Conservation (phyloP, 306 rosid species). For the Cyamopsis tetragonoloba region DNA sequence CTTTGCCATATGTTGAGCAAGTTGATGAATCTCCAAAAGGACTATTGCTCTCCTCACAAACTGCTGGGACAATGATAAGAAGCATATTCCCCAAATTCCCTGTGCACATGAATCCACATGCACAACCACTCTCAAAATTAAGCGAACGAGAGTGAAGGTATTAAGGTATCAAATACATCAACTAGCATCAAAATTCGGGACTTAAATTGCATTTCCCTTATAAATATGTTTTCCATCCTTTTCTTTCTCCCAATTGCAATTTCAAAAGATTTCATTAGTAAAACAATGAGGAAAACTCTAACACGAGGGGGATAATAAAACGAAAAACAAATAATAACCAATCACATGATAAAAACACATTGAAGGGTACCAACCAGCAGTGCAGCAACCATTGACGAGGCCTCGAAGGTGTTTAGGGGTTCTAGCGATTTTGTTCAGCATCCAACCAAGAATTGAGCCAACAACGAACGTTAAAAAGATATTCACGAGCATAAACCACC, state of each 20-base stretch:
- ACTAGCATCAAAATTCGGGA: neutral
- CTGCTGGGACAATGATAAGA: slow-evolving; percentile 27
- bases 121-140: neutral
- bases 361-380: neutral
- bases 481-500: slow-evolving; percentile 21
- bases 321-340: no score
- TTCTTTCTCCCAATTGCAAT: no score
- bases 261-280: no score
- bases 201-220: no score
- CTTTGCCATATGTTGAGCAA: slow-evolving; percentile 14
- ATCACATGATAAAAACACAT: neutral
- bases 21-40: slow-evolving; percentile 26
- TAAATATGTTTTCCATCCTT: no score
- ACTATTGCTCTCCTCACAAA: slow-evolving; percentile 9
- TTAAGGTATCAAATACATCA: neutral
- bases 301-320: no score
- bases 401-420: slow-evolving; percentile 8
- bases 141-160: neutral
- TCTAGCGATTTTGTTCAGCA: slow-evolving; percentile 18
- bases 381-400: slow-evolving; percentile 13
- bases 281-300: no score
- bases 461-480: neutral
- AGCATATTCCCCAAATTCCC: slow-evolving; percentile 26
- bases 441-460: slow-evolving; percentile 14
- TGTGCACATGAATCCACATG: neutral